Evolutionary conservation across 2,329 filamentous ascomycete species (phyloP).

Genomic region (Rasamsonia emersonii): DNA sequence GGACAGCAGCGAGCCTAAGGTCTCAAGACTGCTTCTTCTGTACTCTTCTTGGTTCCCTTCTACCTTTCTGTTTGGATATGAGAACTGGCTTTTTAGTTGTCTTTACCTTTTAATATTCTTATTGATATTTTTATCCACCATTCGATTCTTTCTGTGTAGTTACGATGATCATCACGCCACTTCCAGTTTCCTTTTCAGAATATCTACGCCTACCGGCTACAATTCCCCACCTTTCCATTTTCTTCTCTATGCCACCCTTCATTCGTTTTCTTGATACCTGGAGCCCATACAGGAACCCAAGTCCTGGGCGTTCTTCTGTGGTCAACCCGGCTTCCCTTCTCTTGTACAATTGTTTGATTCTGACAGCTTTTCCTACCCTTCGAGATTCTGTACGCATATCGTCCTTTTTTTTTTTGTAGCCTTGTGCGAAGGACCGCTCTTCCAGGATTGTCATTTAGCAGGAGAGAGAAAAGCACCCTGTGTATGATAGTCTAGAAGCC

Average conservation of each 20-base stretch:
- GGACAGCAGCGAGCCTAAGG: no score
- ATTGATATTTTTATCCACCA: neutral
- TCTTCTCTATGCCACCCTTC: conserved; percentile 8
- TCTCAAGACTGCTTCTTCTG: no score
- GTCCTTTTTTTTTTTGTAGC: neutral
- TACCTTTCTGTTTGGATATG: conserved; percentile 1
- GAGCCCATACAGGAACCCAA: no score
- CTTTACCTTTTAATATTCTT: neutral
- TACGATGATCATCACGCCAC: no score
- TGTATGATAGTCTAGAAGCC: no score
- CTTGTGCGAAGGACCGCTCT: no score
- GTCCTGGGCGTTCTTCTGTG: no score
- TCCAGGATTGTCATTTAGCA: no score
- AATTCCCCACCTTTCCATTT: conserved; percentile 9
- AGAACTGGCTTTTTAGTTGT: neutral
- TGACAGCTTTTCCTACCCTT: neutral
- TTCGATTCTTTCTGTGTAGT: conserved; percentile 5
- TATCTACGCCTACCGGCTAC: no score
- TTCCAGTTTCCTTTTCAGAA: no score
- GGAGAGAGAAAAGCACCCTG: no score
- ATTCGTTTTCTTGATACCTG: no score
- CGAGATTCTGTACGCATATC: neutral
- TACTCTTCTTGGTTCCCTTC: conserved; percentile 13
- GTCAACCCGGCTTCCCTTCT: conserved; percentile 5
- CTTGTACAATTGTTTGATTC: conserved; percentile 4